phyloP scores from a whole-genome alignment of 2,329 filamentous ascomycete species.

The Alternaria gansuensis region DNA sequence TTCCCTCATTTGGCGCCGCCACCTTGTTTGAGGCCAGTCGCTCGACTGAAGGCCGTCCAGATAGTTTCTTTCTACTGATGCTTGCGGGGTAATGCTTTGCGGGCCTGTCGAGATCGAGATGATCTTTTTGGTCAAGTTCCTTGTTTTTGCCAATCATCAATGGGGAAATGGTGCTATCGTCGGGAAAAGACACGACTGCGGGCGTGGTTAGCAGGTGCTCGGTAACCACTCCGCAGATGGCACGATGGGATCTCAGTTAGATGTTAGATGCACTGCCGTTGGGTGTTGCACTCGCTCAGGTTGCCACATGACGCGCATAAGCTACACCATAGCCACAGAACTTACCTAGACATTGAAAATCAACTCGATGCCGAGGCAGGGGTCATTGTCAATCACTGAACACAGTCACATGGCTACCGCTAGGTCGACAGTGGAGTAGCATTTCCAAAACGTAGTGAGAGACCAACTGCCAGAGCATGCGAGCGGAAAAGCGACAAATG shows the following conservation, averaged over 20 bases:
- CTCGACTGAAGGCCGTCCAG: constrained; percentile 54
- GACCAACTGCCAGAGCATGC: neutral
- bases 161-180: constrained; percentile 58
- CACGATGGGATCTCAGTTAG: neutral
- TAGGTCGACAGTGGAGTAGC: neutral
- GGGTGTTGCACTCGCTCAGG: neutral
- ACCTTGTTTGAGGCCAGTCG: constrained; percentile 37
- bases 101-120: constrained; percentile 52
- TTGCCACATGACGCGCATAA: constrained; percentile 1
- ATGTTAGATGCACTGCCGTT: neutral
- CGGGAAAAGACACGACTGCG: constrained; percentile 58
- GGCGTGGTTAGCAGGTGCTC: constrained; percentile 35
- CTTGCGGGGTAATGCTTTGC: constrained; percentile 51
- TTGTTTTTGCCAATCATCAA: constrained; percentile 58
- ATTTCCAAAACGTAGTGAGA: neutral
- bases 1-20: constrained; percentile 35
- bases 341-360: neutral
- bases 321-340: neutral
- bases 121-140: constrained; percentile 55
- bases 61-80: constrained; percentile 54
- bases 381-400: neutral
- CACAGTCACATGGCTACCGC: constrained; percentile 1
- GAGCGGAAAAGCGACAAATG: neutral
- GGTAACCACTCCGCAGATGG: constrained; percentile 1
- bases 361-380: neutral